Evolutionary conservation across 2,329 filamentous ascomycete species (phyloP), one percentile per base, ranked within the genome.

Genomic region (Chrysoporthe deuterocubensis): DNA sequence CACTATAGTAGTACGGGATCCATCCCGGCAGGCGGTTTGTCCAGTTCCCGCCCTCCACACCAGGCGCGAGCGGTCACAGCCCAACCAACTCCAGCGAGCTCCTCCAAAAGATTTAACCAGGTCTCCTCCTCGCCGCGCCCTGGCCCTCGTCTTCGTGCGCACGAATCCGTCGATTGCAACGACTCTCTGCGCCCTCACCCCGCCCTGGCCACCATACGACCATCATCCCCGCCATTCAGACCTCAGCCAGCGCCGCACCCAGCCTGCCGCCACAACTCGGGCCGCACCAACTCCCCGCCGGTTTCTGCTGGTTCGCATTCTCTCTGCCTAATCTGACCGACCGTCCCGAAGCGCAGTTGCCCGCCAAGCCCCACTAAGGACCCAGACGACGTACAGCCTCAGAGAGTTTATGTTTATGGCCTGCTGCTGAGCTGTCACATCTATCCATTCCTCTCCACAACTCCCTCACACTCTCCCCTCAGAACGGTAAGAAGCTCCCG

Each of bases 311-410:
- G 62, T 46, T 57, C 58, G 62, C 62, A 54, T 54, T 21, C 32
- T 42, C 48, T 34, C 52, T 61, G 34, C 54, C 66, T 50, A 16
- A 48, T 40, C 52, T 62, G 65, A 65, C 68, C 68, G 62, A 67
- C 43, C 64, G 32, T 56, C 60, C 62, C 65, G 54, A 66, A 66
- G 54, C 57, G 34, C 56, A 54, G 42, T 50, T 56, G 54, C 50
- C 32, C 58, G 61, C 65, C 62, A 67, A 63, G 68, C 58, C 65
- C 62, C 65, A 62, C 68, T 58, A 54, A 52, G 65, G 46, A 60
- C 42, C 57, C 40, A 52, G 48, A 64, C 62, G 60, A 52, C 40
- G 46, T 42, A 62, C 67, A 69, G 62, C 62, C 65, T 69, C 62
- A 62, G 46, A 32, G n/a, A 18, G 21, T 26, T 26, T 26, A 26